Conservation (phyloP, 352 stramenopile species). For the Pythium aquatile region DNA sequence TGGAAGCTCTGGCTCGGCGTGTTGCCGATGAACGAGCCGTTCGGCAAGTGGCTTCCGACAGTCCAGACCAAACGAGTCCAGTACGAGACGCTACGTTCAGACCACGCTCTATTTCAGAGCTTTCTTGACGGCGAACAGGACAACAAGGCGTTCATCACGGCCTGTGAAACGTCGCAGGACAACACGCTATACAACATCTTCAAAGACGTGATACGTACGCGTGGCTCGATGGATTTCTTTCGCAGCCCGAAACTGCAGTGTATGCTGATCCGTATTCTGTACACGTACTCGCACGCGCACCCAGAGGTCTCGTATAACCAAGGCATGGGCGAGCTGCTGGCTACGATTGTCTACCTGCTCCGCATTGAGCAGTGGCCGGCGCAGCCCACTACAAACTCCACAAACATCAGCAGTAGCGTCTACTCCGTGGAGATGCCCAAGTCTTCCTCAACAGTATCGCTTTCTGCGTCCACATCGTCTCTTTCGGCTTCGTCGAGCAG, state of each 20-base stretch:
- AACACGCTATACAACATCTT: conserved; percentile 63
- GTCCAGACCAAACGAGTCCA: conserved; percentile 35
- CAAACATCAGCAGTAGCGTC: neutral
- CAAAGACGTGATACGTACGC: conserved; percentile 68
- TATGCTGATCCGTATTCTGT: conserved; percentile 62
- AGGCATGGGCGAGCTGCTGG: conserved; percentile 78
- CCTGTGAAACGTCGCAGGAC: conserved; percentile 53
- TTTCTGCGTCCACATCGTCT: conserved; percentile 1
- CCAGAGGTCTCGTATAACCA: conserved; percentile 75
- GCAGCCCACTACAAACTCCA: neutral
- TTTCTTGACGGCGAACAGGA: conserved; percentile 32
- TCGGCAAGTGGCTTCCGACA: conserved; percentile 43
- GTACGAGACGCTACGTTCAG: conserved; percentile 40
- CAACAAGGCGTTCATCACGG: conserved; percentile 42
- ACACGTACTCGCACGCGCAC: conserved; percentile 66
- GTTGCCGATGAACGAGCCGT: conserved; percentile 44
- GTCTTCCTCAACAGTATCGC: conserved; percentile 14
- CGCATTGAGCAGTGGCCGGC: conserved; percentile 65
- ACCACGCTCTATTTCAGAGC: conserved; percentile 36
- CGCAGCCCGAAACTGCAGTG: conserved; percentile 42
- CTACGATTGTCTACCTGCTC: conserved; percentile 66
- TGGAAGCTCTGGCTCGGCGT: conserved; percentile 77
- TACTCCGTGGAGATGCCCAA: conserved; percentile 15
- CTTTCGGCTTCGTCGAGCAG: conserved; percentile 17
- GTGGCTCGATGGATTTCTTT: conserved; percentile 64